phyloP scores from a whole-genome alignment of 345 rosid species.

The Punica granatum region DNA sequence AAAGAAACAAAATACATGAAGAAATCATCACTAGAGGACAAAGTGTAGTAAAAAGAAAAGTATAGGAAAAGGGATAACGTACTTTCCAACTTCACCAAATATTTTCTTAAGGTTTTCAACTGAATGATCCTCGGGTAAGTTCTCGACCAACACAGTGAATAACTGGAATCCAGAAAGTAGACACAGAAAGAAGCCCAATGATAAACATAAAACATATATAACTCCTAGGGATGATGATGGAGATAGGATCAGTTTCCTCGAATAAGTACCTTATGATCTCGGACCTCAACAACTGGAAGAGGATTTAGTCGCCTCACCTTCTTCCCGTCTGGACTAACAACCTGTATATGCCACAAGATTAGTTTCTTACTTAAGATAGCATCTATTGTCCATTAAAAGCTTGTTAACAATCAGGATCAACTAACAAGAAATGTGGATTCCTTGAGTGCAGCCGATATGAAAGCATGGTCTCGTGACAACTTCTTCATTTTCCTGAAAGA shows the following conservation, averaged over 20 bases:
- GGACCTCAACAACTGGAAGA: slow-evolving; percentile 45
- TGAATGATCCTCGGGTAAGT: slow-evolving; percentile 85
- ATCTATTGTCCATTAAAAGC: background rate
- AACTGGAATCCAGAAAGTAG: slow-evolving; percentile 50
- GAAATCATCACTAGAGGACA: slow-evolving; percentile 2
- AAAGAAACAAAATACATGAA: slow-evolving; percentile 6
- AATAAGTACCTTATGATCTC: slow-evolving; percentile 68
- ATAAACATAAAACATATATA: background rate
- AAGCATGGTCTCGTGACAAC: slow-evolving; percentile 47
- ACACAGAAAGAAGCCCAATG: slow-evolving; percentile 1
- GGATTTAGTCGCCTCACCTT: slow-evolving; percentile 71
- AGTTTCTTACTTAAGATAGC: background rate
- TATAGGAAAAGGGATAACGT: slow-evolving; percentile 14
- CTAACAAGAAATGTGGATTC: slow-evolving; percentile 79
- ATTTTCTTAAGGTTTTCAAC: slow-evolving; percentile 51
- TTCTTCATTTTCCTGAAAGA: slow-evolving; percentile 76
- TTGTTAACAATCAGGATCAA: background rate
- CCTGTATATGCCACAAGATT: slow-evolving; percentile 25
- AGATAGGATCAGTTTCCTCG: slow-evolving; percentile 9
- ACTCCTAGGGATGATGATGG: no score
- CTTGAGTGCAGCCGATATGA: slow-evolving; percentile 51
- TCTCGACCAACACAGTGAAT: slow-evolving; percentile 85
- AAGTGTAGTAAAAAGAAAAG: background rate
- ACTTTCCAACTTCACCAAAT: slow-evolving; percentile 81
- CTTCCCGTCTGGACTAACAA: slow-evolving; percentile 69